These are phyloP conservation scores for Colletotrichum tropicicola DNA, from an alignment of 2,329 filamentous ascomycete genomes.

Conservation along the genomic window DNA sequence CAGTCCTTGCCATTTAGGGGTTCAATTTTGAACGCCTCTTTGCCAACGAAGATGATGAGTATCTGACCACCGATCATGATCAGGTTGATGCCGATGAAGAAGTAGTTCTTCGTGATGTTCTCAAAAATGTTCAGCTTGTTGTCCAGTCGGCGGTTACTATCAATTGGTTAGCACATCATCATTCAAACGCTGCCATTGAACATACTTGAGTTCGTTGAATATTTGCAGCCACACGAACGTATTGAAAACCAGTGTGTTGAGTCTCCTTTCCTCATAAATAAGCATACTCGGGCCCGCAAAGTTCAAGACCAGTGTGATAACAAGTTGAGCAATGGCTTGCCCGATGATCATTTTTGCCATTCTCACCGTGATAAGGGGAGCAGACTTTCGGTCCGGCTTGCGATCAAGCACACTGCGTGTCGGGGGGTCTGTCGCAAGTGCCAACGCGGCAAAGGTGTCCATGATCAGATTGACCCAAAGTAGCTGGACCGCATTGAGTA, in stretches of 20 bases:
- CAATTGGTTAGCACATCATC: conserved; percentile 48
- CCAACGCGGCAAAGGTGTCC: conserved; percentile 68
- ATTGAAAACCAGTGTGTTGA: conserved; percentile 82
- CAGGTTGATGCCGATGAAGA: conserved; percentile 82
- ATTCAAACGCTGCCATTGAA: conserved; percentile 58
- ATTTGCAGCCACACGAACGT: conserved; percentile 92
- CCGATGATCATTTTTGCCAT: conserved; percentile 75
- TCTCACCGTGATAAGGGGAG: conserved; percentile 22
- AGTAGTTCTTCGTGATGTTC: conserved; percentile 79
- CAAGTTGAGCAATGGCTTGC: conserved; percentile 67
- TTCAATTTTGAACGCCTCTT: conserved; percentile 75
- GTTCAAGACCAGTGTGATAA: conserved; percentile 54
- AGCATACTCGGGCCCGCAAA: conserved; percentile 12
- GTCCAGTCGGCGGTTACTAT: conserved; percentile 80
- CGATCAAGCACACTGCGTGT: conserved; percentile 43
- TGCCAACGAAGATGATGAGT: conserved; percentile 85
- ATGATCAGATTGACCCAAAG: conserved; percentile 73
- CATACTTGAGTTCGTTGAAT: conserved; percentile 54
- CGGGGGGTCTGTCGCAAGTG: conserved; percentile 48
- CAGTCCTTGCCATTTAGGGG: conserved; percentile 75
- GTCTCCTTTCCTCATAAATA: conserved; percentile 50
- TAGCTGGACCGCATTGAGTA: conserved; percentile 68
- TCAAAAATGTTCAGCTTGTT: conserved; percentile 91
- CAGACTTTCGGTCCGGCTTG: conserved; percentile 55
- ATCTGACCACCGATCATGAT: conserved; percentile 87